Base-by-base conservation (phyloP, 164 flowering plant species). In the Stephania japonica region DNA sequence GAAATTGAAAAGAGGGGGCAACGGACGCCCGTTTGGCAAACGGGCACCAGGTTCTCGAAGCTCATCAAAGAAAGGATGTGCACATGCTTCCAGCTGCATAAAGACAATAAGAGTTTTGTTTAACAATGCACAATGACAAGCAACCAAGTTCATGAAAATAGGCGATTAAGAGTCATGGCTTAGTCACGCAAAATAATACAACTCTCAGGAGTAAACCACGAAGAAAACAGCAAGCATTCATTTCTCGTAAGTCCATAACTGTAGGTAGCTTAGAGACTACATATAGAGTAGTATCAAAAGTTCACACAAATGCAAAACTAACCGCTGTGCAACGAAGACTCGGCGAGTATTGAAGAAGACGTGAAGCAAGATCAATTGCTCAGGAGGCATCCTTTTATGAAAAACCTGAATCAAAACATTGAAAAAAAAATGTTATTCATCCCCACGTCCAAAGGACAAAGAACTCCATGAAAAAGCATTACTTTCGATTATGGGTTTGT, bases 271-370 rank as follows among this genome's bases (percentile, higher is more conserved):
- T 59, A 19, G 64, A 5, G 21, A 59, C 64, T 59, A 21, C 2
- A 16, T 23, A 19, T 6, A 23, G 14, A 47, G 14, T 38, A 13
- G 41, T 13, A 3, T 7, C 9, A 62, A n/a, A 8, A 61, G 8
- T 32, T 42, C 42, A 24, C 67, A 72, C 24, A 24, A 68, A 12
- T 2, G 10, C 75, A 59, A 24, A 77, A 85, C 95, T 83, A 72
- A 94, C 98, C 19, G 98, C 97, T 64, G 91, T 90, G 86, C 98
- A 94, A 68, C 98, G 98, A 75, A 94, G 97, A 83, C 90, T 92
- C 18, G 98, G 98, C 61, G 98, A 94, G 73, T 94, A 94, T 67
- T 94, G 98, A 65, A 94, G 91, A 71, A 94, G 90, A 21, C 98
- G 83, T 59, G 98, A 94, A 47, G 94, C 89, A 76, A 94, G 98